Evolutionary conservation across 169 alveolate species (phyloP), one percentile per base, ranked within the genome.

Genomic region (Cryptosporidium ryanae): DNA sequence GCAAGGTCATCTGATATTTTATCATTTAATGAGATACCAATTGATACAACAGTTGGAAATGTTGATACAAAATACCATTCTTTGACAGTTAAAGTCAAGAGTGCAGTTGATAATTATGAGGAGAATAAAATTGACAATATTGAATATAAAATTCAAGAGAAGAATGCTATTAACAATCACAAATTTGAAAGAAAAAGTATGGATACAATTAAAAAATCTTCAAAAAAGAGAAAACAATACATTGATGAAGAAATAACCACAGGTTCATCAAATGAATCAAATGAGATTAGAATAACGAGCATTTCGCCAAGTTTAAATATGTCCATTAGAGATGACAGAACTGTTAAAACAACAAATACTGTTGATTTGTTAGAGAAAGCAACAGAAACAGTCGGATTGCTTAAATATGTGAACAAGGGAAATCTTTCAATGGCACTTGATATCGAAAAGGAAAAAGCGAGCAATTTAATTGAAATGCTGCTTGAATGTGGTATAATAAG

Each of bases 31-130:
- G 83, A 64, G 23, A 61, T 89, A 18, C 93, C 91, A 15, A 71
- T 91, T 18, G 93, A 92, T 49, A 92, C 92, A 23, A 70, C 66
- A 52, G 91, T 93, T 46, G 96, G 95, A 1, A 89, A 63, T 66
- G 82, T 93, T 21, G 92, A 87, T 13, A 91, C 92, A n/a, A 90
- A 90, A 1, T 91, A 82, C 52, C 93, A 91, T 55, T 65, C 68
- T 65, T 63, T 91, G 34, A 81, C 92, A 18, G 87, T 91, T 57
- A 82, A 84, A 57, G 91, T 91, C n/a, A 91, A 82, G 82, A 76
- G 92, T 15, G 84, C 92, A 29, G 82, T 81, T 46, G 90, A 84
- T 12, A 81, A 66, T 54, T 38, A 76, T 18, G 61, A 76, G 25
- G 59, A 61, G 25, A 76, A 15, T 31, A 52, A 52, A 0, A 6